Conservation (phyloP, 169 alveolate species). For the Fabrea salina region DNA sequence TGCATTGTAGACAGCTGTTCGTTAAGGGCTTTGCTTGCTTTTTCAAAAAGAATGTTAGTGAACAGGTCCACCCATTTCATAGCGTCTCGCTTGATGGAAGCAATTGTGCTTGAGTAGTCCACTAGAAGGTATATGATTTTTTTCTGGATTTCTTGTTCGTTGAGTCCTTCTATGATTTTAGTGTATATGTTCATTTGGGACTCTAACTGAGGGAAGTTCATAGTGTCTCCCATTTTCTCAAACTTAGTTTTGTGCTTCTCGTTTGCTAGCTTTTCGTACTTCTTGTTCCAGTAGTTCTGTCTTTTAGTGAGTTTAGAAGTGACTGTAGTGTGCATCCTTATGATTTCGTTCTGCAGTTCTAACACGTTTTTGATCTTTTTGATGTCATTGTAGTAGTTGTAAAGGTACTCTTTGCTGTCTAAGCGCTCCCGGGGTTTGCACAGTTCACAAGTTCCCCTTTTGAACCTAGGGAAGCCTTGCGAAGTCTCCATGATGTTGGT, state of each 20-base stretch:
- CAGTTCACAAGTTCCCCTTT: slow-evolving; percentile 80
- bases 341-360: neutral
- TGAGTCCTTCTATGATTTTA: slow-evolving; percentile 27
- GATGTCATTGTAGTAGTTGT: slow-evolving; percentile 56
- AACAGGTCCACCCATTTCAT: slow-evolving; percentile 42
- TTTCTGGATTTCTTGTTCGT: slow-evolving; percentile 39
- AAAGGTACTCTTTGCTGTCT: slow-evolving; percentile 46
- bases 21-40: neutral
- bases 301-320: slow-evolving; percentile 30
- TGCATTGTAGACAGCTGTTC: slow-evolving; percentile 45
- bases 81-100: slow-evolving; percentile 36
- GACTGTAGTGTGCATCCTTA: neutral
- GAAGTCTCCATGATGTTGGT: slow-evolving; percentile 81
- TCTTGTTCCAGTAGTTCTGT: slow-evolving; percentile 44
- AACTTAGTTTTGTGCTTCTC: slow-evolving; percentile 56
- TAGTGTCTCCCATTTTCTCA: slow-evolving; percentile 44
- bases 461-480: slow-evolving; percentile 85
- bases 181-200: slow-evolving; percentile 38
- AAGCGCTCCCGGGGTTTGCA: slow-evolving; percentile 55
- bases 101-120: slow-evolving; percentile 33
- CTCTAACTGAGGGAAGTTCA: slow-evolving; percentile 41
- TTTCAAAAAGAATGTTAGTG: slow-evolving; percentile 22
- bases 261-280: slow-evolving; percentile 53
- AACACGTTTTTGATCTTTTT: slow-evolving; percentile 44
- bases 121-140: slow-evolving; percentile 42